Base-by-base conservation (phyloP, 352 stramenopile genomes). In the Globisporangium cederbergense region DNA sequence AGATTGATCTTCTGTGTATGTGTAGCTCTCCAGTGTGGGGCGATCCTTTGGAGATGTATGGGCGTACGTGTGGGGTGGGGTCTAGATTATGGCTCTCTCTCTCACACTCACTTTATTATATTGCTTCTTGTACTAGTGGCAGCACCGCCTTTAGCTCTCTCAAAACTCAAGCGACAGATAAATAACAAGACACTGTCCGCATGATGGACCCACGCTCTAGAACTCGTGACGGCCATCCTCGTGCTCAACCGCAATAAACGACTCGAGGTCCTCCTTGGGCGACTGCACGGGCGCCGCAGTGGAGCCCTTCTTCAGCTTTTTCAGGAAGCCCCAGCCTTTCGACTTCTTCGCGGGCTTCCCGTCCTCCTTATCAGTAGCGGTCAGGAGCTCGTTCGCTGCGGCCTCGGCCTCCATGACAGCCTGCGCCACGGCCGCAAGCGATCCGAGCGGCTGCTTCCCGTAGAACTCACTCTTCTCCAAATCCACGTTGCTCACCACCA, bases 171-270 rank as follows among this genome's bases (percentile, higher is more conserved):
- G 36, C 43, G 43, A 9, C 43, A 49, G 16, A 49, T 55, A 55
- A 55, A 55, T 55, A 38, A 55, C 7, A 8, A 36, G 25, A 36
- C 32, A 36, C 7, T 36, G 32, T 9, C 32, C 4, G 32, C 32
- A 36, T 36, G 4, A 36, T 36, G 4, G 32, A 36, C 32, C 7
- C 32, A 36, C 32, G 7, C 32, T 36, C 32, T 52, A 90, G 59
- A 90, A 90, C 65, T 90, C 81, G 61, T 79, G 70, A 58, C 83
- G 66, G 49, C 79, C 79, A 47, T 72, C 60, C n/a, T 73, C 78
- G 61, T 71, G 75, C 58, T 74, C 65, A 55, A 83, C 67, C 18
- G 60, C 53, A 32, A 67, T 28, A 30, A 62, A 57, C 10, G 67
- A 34, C 16, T 62, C 40, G 22, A 58, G 45, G 2, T 63, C 53